These are phyloP conservation scores for Solanum phureja DNA, from an alignment of 257 asterid genomes.

Conservation along the genomic window DNA sequence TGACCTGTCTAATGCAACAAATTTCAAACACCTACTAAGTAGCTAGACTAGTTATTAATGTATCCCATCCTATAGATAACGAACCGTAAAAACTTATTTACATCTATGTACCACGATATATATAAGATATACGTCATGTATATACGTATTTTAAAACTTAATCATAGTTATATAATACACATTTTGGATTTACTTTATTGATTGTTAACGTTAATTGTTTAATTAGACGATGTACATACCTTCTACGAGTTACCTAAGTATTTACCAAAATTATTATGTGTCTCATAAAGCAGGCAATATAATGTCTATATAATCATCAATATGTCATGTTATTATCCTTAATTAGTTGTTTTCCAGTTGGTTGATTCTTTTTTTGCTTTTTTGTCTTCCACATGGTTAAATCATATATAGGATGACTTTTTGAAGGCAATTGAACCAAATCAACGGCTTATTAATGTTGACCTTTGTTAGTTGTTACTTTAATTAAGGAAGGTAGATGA, in stretches of 20 bases:
- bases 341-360: conserved; percentile 1
- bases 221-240: background rate
- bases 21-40: background rate
- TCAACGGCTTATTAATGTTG: background rate
- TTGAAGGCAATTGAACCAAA: background rate
- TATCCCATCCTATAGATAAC: background rate
- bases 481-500: background rate
- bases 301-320: background rate
- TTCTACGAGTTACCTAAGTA: background rate
- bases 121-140: background rate
- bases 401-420: background rate
- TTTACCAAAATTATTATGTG: background rate
- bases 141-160: background rate
- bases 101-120: background rate
- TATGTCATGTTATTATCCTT: background rate
- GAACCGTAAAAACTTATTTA: background rate
- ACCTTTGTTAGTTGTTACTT: background rate
- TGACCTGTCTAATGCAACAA: background rate
- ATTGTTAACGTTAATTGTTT: background rate
- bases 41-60: background rate
- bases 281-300: background rate
- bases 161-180: background rate
- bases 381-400: conserved; percentile 10
- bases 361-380: background rate
- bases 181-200: background rate